These are phyloP conservation scores for Hypoxylon intermedium DNA, from an alignment of 495 filamentous ascomycete species.

Conservation along the genomic window DNA sequence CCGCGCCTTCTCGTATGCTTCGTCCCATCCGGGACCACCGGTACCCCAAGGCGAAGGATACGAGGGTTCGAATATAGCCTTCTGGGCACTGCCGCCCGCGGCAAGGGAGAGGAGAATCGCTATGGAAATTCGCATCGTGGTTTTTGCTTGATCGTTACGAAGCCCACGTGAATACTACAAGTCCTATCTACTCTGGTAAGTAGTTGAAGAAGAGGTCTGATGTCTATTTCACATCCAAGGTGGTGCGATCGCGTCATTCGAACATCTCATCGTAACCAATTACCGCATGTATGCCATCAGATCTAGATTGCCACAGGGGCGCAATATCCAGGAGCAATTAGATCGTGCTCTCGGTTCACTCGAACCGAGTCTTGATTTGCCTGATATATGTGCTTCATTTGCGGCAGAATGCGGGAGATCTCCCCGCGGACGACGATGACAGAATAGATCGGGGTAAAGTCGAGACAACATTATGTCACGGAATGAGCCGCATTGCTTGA, in stretches of 20 bases:
- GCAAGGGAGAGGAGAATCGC: slow-evolving; percentile 19
- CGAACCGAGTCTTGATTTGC: slow-evolving; percentile 24
- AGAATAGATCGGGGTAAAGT: slow-evolving; percentile 19
- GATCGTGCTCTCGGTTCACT: slow-evolving; percentile 1
- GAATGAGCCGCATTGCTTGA: slow-evolving; percentile 10
- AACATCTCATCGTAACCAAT: slow-evolving; percentile 14
- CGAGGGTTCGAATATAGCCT: slow-evolving; percentile 55
- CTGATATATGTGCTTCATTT: slow-evolving; percentile 36
- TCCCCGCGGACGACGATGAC: slow-evolving; percentile 7
- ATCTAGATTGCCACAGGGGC: slow-evolving; percentile 6
- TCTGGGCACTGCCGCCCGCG: slow-evolving; percentile 28
- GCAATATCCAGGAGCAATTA: slow-evolving; percentile 23
- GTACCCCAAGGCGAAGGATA: slow-evolving; percentile 80
- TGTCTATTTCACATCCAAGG: background rate
- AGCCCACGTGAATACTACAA: background rate
- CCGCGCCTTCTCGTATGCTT: slow-evolving; percentile 79
- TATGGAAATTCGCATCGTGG: slow-evolving; percentile 11
- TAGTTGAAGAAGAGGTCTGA: background rate
- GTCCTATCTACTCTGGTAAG: background rate
- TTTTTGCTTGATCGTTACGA: background rate
- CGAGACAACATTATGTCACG: background rate
- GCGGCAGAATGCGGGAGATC: slow-evolving; percentile 49
- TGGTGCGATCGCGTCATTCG: slow-evolving; percentile 17
- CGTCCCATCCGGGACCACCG: slow-evolving; percentile 72
- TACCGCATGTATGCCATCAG: slow-evolving; percentile 20